phyloP scores from a whole-genome alignment of 805 yeast genomes.

The Sungouiozyma intestinalis region DNA sequence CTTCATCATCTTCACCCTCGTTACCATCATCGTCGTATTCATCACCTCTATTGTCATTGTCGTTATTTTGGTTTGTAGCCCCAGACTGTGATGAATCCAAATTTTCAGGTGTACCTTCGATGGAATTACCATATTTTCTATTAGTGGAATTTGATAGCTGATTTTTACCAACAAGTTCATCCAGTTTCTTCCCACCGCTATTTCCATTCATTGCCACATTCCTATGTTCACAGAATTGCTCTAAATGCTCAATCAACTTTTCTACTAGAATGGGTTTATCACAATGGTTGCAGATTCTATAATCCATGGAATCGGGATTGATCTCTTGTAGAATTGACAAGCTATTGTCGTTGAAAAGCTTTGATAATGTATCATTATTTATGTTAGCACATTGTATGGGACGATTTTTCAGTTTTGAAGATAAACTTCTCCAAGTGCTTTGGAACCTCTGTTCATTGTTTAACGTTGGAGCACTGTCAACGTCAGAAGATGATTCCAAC shows the following conservation, averaged over 20 bases:
- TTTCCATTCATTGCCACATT: constrained; percentile 32
- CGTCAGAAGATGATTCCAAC: neutral
- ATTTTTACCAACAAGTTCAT: constrained; percentile 14
- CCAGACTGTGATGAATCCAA: neutral
- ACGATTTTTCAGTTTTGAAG: constrained; percentile 1
- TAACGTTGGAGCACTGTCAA: neutral
- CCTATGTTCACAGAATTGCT: constrained; percentile 13
- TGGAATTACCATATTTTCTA: neutral
- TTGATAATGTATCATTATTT: constrained; percentile 8
- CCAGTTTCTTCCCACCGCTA: constrained; percentile 42
- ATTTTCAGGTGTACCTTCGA: neutral
- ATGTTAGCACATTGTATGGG: constrained; percentile 4
- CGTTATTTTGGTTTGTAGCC: neutral
- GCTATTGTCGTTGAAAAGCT: constrained; percentile 13
- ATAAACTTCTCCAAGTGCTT: constrained; percentile 15
- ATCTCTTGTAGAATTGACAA: constrained; percentile 10
- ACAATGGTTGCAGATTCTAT: constrained; percentile 26
- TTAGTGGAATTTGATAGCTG: neutral
- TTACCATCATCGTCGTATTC: constrained; percentile 1
- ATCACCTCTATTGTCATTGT: constrained; percentile 1
- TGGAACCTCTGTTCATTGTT: neutral
- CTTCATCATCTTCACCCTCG: neutral
- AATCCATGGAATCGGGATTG: constrained; percentile 6
- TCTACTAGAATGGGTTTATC: constrained; percentile 23
- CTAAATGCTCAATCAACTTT: constrained; percentile 22